These are phyloP conservation scores for Cystoderma amianthinum DNA, from an alignment of 768 basidiomycete species.

Conservation along the genomic window DNA sequence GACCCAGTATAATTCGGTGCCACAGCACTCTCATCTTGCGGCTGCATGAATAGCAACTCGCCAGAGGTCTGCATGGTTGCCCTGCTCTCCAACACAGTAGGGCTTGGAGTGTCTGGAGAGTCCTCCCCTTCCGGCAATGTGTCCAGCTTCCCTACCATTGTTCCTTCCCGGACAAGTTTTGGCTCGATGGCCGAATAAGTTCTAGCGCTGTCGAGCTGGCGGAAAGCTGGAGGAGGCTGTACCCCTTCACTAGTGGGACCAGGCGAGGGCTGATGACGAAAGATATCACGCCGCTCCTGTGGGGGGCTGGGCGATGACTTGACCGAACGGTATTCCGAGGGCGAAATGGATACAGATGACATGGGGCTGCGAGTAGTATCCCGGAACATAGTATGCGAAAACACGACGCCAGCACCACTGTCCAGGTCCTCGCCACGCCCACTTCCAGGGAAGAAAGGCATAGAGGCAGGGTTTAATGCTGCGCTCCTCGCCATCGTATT, in stretches of 20 bases:
- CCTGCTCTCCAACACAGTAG: slow-evolving; percentile 3
- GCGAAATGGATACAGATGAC: slow-evolving; percentile 53
- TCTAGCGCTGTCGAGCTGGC: slow-evolving; percentile 38
- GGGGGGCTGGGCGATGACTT: slow-evolving; percentile 68
- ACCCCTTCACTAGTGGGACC: slow-evolving; percentile 22
- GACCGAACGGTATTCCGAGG: slow-evolving; percentile 60
- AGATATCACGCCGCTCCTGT: slow-evolving; percentile 24
- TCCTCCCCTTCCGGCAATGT: slow-evolving; percentile 51
- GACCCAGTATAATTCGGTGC: too few species aligned
- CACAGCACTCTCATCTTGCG: slow-evolving; percentile 30
- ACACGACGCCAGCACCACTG: slow-evolving; percentile 31
- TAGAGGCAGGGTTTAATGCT: slow-evolving; percentile 74
- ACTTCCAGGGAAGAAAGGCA: slow-evolving; percentile 78
- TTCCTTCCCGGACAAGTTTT: slow-evolving; percentile 38
- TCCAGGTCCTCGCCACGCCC: slow-evolving; percentile 54
- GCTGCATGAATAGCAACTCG: slow-evolving; percentile 29
- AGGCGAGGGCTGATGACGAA: slow-evolving; percentile 27
- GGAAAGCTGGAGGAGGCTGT: slow-evolving; percentile 40
- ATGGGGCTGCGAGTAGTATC: slow-evolving; percentile 42
- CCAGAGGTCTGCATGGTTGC: slow-evolving; percentile 15
- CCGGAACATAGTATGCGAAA: slow-evolving; percentile 38
- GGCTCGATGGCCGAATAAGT: slow-evolving; percentile 28
- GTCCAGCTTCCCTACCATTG: slow-evolving; percentile 42
- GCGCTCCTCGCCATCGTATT: slow-evolving; percentile 67
- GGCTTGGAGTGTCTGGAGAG: slow-evolving; percentile 26